Percentiles rank a stretch among this genome's conserved stretches.
phyloP scores from a whole-genome alignment of 2,329 filamentous ascomycete genomes.

The Diaporthe velutina region DNA sequence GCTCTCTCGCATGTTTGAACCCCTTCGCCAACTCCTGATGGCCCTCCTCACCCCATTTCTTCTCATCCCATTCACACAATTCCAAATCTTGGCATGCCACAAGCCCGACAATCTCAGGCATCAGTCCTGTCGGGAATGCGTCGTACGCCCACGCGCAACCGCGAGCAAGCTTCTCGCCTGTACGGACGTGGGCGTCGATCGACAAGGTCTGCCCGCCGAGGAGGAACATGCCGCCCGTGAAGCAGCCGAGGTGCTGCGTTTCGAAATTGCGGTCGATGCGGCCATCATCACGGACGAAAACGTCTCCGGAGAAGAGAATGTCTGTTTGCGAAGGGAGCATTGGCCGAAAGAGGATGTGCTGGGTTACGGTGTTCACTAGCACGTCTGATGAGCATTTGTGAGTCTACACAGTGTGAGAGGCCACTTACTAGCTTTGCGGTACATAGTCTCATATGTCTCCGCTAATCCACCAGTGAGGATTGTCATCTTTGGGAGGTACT shows the following conservation, averaged over 20 bases:
- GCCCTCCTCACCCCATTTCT: conserved; percentile 48
- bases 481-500: conserved; percentile 59
- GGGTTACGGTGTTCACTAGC: conserved; percentile 47
- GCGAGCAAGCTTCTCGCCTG: conserved; percentile 56
- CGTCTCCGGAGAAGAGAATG: conserved; percentile 67
- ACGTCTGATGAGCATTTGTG: too few species aligned
- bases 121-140: conserved; percentile 63
- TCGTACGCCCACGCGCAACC: conserved; percentile 67
- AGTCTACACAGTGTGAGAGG: conserved; percentile 44
- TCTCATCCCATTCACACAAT: conserved; percentile 51
- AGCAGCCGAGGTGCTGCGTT: conserved; percentile 55
- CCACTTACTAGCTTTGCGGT: conserved; percentile 67
- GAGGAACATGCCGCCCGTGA: conserved; percentile 57
- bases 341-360: conserved; percentile 75
- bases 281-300: not conserved
- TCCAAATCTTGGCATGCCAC: conserved; percentile 50
- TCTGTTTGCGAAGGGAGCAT: conserved; percentile 70
- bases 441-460: conserved; percentile 71
- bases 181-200: conserved; percentile 54
- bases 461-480: conserved; percentile 72
- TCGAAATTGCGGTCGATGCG: conserved; percentile 42
- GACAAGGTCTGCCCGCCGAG: conserved; percentile 56
- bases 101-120: conserved; percentile 65
- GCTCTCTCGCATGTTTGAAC: conserved; percentile 44
- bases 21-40: conserved; percentile 45